A percentile compares a stretch with the other conserved stretches of the same genome.
phyloP scores from a whole-genome alignment of 1,139 yeast species.

The Lodderomyces theae region DNA sequence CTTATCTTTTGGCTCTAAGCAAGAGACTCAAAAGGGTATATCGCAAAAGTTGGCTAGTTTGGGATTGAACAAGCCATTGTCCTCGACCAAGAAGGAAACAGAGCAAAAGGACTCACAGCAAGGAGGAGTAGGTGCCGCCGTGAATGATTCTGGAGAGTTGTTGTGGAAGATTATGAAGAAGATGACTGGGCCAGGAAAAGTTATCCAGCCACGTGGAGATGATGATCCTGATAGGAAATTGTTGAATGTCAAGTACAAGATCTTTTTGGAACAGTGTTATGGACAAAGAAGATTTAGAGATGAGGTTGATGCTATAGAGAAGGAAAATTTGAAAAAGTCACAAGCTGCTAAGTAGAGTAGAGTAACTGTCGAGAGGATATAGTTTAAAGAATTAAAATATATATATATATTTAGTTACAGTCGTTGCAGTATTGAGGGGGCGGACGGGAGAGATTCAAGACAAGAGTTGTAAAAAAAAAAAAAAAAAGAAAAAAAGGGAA shows the following conservation, averaged over 20 bases:
- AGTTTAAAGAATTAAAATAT: neutral
- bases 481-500: too few species aligned
- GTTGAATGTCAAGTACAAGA: conserved; percentile 72
- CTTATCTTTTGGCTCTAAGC: conserved; percentile 59
- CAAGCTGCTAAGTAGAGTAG: conserved; percentile 7
- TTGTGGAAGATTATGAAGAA: conserved; percentile 86
- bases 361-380: too few species aligned
- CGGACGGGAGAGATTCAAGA: too few species aligned
- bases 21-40: conserved; percentile 48
- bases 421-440: too few species aligned
- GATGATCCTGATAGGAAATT: conserved; percentile 65
- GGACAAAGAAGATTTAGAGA: conserved; percentile 75
- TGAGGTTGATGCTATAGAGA: conserved; percentile 60
- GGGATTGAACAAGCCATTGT: conserved; percentile 38
- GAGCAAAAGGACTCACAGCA: too few species aligned
- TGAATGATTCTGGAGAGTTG: conserved; percentile 40
- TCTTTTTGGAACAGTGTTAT: conserved; percentile 83
- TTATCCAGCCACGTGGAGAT: conserved; percentile 61
- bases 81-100: conserved; percentile 12
- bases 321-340: conserved; percentile 20
- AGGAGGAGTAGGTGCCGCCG: neutral
- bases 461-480: too few species aligned
- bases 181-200: conserved; percentile 80
- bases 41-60: conserved; percentile 37
- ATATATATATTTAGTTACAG: too few species aligned